Evolutionary conservation across 2,329 filamentous ascomycete species (phyloP).

Genomic region (Colletotrichum abscissum): DNA sequence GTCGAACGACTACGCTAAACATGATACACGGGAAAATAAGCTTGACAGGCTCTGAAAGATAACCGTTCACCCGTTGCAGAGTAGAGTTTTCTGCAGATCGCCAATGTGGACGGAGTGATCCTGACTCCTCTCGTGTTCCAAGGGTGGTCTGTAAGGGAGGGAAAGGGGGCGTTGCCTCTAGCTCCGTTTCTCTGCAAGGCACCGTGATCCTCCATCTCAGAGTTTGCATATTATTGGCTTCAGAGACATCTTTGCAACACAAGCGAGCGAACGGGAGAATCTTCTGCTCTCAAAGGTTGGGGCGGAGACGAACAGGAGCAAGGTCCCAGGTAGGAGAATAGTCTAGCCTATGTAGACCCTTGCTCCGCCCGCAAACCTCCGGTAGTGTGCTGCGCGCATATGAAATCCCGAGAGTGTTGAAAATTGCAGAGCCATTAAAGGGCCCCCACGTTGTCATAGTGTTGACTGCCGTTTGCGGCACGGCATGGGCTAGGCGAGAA

Average conservation of each 20-base stretch:
- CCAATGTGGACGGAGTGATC: constrained; percentile 16
- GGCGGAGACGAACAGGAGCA: constrained; percentile 20
- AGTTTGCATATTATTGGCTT: constrained; percentile 11
- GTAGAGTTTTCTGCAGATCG: constrained; percentile 17
- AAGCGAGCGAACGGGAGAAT: constrained; percentile 17
- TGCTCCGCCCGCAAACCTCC: not conserved
- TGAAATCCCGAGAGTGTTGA: not conserved
- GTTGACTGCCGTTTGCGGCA: constrained; percentile 22
- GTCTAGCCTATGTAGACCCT: constrained; percentile 11
- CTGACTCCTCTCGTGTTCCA: constrained; percentile 26
- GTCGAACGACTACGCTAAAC: constrained; percentile 20
- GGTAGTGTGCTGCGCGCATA: not conserved
- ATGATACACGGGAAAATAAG: constrained; percentile 23
- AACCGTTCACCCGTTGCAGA: not conserved
- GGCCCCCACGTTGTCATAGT: constrained; percentile 13
- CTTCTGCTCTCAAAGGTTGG: not conserved
- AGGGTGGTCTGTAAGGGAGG: not conserved
- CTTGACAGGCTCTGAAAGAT: constrained; percentile 18
- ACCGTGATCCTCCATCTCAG: not conserved
- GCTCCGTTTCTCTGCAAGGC: not conserved
- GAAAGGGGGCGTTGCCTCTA: not conserved
- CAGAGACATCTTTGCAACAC: not conserved
- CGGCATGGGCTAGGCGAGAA: constrained; percentile 5
- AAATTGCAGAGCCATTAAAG: not conserved
- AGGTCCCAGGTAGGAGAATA: constrained; percentile 14